Evolutionary conservation across 2,329 filamentous ascomycete genomes (phyloP), one percentile per base, ranked within the genome.

Genomic region (Pestalotiopsis sp.): DNA sequence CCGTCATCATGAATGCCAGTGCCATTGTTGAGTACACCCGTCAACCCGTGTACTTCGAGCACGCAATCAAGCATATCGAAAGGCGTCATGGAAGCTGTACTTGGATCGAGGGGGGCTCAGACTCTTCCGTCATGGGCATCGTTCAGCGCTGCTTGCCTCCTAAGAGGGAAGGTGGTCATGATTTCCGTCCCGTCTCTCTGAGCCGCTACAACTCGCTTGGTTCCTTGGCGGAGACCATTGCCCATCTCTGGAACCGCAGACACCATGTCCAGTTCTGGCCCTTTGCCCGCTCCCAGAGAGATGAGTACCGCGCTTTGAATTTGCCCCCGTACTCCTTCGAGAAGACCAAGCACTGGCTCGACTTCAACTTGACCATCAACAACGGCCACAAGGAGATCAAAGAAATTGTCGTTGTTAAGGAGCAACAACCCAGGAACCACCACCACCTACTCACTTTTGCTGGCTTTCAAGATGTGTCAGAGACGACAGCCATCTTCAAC

Each of bases 341-440:
- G 80, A 39, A 77, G 76, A 52, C 71, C 0, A 65, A 70, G 0
- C 80, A 82, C 64, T 82, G 81, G 81, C 65, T 82, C 14, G 71
- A 78, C 1, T 63, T 78, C 7, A 78, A 72, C 62, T 20, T 44
- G 55, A 61, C 70, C 39, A 44, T 73, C 75, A 10, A 69, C 64
- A 39, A 40, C 6, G 20, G 52, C 26, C 26, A 56, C 63, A 24
- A 40, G 17, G 22, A 26, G 14, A 26, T 58, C 56, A 35, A 58
- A 24, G 56, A 58, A 11, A 20, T 20, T 3, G 40, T 26, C 10
- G 57, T 39, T 17, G n/a, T 39, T 17, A 60, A 56, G 20, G 38
- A n/a, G 30, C 30, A 9, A 22, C 38, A 24, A 10, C 14, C 39
- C 17, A 48, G 35, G 61, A 62, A 57, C 9, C 66, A 56, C 20